phyloP scores from a whole-genome alignment of 306 rosid species.

The Astragalus membranaceus region DNA sequence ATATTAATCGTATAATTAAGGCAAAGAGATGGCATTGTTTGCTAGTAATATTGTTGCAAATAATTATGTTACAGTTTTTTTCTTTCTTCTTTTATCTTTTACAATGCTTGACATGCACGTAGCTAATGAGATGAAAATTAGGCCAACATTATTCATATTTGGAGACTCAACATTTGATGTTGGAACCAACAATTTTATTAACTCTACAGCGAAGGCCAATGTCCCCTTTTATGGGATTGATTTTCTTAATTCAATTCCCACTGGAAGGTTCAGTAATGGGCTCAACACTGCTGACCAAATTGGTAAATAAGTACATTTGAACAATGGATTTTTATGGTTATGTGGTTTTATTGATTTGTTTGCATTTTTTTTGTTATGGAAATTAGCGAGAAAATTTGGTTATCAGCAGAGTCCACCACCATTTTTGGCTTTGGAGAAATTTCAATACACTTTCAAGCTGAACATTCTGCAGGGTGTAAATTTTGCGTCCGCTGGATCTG shows the following conservation, averaged over 20 bases:
- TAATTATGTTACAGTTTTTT: not conserved
- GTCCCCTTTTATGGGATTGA: conserved; percentile 42
- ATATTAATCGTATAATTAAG: not conserved
- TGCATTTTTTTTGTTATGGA: not conserved
- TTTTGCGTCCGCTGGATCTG: conserved; percentile 51
- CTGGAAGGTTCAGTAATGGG: conserved; percentile 64
- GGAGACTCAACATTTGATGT: conserved; percentile 58
- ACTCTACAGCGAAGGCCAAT: conserved; percentile 25
- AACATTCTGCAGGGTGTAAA: conserved; percentile 33
- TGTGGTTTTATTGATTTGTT: not conserved
- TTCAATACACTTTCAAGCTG: conserved; percentile 4
- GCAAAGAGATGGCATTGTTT: conserved; percentile 19
- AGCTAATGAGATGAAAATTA: not conserved
- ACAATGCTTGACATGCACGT: conserved; percentile 16
- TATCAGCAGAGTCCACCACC: conserved; percentile 41
- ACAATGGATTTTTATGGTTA: not conserved
- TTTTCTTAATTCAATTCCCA: conserved; percentile 28
- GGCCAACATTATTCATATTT: conserved; percentile 37
- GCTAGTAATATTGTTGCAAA: not conserved
- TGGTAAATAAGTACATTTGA: conserved; percentile 16
- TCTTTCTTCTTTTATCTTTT: not conserved
- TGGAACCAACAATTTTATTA: conserved; percentile 45
- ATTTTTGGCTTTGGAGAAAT: conserved; percentile 16
- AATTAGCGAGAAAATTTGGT: conserved; percentile 30
- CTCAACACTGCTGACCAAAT: conserved; percentile 45